Base-by-base conservation (phyloP, 768 basidiomycete species). In the Leucosporidium yakuticum region DNA sequence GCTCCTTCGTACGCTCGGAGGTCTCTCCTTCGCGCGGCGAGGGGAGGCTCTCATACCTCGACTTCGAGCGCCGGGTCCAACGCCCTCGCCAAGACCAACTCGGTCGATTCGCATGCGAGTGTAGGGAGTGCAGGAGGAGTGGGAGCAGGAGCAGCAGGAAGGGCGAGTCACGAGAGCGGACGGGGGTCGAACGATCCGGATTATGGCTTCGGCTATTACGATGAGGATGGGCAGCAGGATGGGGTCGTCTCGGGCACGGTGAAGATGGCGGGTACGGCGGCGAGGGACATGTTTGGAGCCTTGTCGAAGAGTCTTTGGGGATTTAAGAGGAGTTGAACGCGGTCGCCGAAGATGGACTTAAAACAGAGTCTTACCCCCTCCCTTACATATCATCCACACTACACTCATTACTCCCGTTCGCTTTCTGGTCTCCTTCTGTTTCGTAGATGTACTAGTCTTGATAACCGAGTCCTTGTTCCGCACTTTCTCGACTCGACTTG, bases 301-400 rank as follows among this genome's bases (percentile, higher is more conserved):
- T 49, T 73, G 25, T 49, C 49, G 31, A 69, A 69, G 63, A 68
- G 71, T 8, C 60, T 73, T 19, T 73, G 71, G 71, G 62, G 63
- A 8, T 57, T 62, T 44, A 44, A 23, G 15, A 39, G 44, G 55
- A 57, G 55, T 19, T 57, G 39, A 44, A 15, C 6, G 8, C 11
- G 39, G n/a, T n/a, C 39, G 39, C 39, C 39, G 39, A 44, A 44
- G 39, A 44, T 9, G 39, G n/a, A n/a, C n/a, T n/a, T n/a, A n/a
- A n/a, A n/a, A n/a, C n/a, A n/a, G n/a, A n/a, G 14, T 44, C 39
- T 44, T 12, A 8, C 14, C 39, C 39, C 34, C 34, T 15, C 39
- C 14, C 17, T 44, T 44, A 44, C 39, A 44, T 44, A 44, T 44
- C 39, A 44, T 44, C 39, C 39, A 44, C 39, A 44, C 34, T 36